Percentiles rank a stretch among this genome's conserved stretches.
Evolutionary conservation across 208 protist genomes (phyloP).

Genomic region (Acanthamoeba castellanii): DNA sequence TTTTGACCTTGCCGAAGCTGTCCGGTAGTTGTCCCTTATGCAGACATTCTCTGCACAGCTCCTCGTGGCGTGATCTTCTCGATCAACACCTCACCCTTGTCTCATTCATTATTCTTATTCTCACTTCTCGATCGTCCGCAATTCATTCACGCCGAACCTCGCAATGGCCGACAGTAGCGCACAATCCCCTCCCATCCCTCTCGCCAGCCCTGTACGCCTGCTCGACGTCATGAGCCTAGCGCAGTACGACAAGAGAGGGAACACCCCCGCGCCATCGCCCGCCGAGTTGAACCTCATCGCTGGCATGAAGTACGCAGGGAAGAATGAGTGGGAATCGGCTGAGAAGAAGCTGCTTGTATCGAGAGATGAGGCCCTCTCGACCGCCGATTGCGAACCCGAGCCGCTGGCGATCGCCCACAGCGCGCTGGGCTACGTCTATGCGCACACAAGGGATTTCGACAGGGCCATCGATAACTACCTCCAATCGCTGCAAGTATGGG

Average conservation of each 20-base stretch:
- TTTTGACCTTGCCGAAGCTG: too few relatives aligned
- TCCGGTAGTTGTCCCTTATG: too few relatives aligned
- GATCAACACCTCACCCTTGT: too few relatives aligned
- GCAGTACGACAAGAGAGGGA: not conserved
- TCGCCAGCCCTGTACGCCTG: not conserved
- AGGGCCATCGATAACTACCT: constrained; percentile 5
- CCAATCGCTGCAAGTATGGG: not conserved
- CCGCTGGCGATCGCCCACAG: not conserved
- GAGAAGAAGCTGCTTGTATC: not conserved
- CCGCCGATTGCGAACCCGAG: not conserved
- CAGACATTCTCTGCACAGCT: too few relatives aligned
- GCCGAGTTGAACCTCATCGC: constrained; percentile 1
- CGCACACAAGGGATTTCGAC: constrained; percentile 11
- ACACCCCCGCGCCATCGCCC: constrained; percentile 12
- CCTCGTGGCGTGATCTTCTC: too few relatives aligned
- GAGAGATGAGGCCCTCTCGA: not conserved
- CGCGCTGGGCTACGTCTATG: constrained; percentile 32
- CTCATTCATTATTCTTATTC: too few relatives aligned
- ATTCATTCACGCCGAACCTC: not conserved
- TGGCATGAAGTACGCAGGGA: constrained; percentile 32
- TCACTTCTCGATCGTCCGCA: too few relatives aligned
- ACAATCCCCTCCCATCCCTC: not conserved
- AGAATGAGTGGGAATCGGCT: not conserved
- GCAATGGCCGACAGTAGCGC: not conserved
- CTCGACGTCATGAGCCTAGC: not conserved